Conservation (phyloP, 2,329 filamentous ascomycete genomes). For the Furcasterigmium sp. region DNA sequence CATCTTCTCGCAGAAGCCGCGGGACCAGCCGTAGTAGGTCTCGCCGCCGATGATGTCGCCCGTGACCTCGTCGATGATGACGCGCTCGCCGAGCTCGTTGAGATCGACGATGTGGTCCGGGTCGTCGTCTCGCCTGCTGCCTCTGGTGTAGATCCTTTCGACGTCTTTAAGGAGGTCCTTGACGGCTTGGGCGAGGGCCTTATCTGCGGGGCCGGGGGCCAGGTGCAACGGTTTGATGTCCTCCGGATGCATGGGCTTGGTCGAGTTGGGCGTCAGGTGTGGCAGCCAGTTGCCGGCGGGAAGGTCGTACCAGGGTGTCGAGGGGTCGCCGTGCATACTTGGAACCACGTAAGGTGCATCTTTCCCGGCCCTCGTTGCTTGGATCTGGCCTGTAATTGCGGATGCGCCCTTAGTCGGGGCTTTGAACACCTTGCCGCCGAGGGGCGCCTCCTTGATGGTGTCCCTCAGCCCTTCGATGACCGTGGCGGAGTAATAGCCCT, state of each 20-base stretch:
- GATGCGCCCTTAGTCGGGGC: constrained; percentile 6
- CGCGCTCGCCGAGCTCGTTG: constrained; percentile 68
- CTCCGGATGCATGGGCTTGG: constrained; percentile 65
- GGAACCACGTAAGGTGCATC: constrained; percentile 67
- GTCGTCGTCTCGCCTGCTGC: constrained; percentile 34
- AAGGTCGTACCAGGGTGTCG: constrained; percentile 73
- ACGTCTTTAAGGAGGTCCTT: constrained; percentile 65
- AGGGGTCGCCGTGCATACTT: constrained; percentile 68
- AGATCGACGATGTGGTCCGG: constrained; percentile 51
- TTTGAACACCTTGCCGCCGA: constrained; percentile 11
- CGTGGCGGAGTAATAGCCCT: constrained; percentile 52
- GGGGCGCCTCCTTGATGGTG: constrained; percentile 38
- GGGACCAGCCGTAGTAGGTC: constrained; percentile 87
- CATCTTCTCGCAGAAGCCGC: constrained; percentile 76
- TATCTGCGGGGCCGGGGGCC: constrained; percentile 61
- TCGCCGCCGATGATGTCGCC: constrained; percentile 61
- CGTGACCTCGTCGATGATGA: constrained; percentile 60
- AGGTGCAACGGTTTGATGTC: constrained; percentile 70
- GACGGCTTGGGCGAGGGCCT: constrained; percentile 61
- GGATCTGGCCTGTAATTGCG: constrained; percentile 15
- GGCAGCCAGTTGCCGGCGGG: constrained; percentile 79
- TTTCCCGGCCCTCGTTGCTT: constrained; percentile 39
- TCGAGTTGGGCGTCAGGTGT: constrained; percentile 71
- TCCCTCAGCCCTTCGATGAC: constrained; percentile 55
- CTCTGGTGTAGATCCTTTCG: constrained; percentile 59